Conservation (phyloP, 495 filamentous ascomycete species). For the Choiromyces venosus region DNA sequence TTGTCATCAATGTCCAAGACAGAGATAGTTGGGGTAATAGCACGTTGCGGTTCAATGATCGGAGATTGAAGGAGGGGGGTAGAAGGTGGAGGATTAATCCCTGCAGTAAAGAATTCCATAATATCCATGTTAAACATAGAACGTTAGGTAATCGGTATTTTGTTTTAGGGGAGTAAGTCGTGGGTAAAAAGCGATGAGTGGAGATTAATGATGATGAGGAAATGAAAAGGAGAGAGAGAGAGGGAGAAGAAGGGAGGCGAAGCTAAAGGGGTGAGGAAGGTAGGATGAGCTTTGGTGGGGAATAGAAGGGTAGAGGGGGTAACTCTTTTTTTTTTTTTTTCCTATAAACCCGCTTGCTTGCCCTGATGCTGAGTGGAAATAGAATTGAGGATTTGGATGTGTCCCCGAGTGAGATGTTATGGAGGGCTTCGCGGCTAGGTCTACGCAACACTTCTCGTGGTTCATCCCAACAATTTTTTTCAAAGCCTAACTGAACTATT, state of each 20-base stretch:
- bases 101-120: slow-evolving; percentile 1
- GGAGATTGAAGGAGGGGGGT: not conserved
- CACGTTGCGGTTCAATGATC: not conserved
- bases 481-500: not conserved
- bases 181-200: not conserved
- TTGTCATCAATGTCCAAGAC: not conserved
- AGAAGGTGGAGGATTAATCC: not conserved
- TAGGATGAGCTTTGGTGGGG: not conserved
- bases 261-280: not conserved
- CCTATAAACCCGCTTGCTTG: not conserved
- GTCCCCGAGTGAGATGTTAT: not conserved
- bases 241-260: not conserved
- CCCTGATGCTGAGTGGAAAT: not conserved
- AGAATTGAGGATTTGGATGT: not conserved
- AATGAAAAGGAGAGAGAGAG: not conserved
- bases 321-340: not conserved
- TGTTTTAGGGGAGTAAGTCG: not conserved
- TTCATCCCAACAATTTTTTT: not conserved
- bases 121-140: not conserved
- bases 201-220: not conserved
- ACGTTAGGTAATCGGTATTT: not conserved
- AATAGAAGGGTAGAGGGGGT: not conserved
- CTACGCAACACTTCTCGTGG: not conserved
- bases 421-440: not conserved
- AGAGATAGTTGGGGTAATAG: not conserved